Percentiles rank a stretch among this genome's conserved stretches.
Evolutionary conservation across 148 eudicot genomes (phyloP).

Genomic region (Silene uniflora): DNA sequence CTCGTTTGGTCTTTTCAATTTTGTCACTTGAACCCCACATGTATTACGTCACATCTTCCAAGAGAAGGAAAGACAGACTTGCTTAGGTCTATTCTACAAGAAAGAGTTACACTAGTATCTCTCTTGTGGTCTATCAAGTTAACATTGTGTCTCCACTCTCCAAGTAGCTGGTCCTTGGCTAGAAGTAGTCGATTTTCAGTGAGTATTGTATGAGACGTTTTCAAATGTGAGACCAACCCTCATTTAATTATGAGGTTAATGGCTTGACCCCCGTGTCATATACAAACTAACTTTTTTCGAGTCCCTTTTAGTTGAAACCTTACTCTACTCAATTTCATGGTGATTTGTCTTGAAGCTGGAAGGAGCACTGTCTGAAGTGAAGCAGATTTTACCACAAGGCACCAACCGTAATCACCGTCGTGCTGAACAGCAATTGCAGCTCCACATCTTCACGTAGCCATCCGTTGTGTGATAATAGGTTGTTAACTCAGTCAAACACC

Average conservation of each 20-base stretch:
- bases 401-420: slow-evolving; percentile 71
- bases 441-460: slow-evolving; percentile 85
- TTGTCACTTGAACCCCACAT: not conserved
- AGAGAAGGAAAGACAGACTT: not conserved
- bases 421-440: slow-evolving; percentile 85
- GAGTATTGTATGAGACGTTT: not conserved
- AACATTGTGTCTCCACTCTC: not conserved
- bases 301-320: no score
- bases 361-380: slow-evolving; percentile 61
- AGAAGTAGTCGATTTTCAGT: not conserved
- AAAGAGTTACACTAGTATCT: no score
- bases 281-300: no score
- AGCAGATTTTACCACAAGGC: slow-evolving; percentile 83
- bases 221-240: no score
- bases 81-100: no score
- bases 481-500: slow-evolving; percentile 53
- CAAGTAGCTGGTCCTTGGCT: not conserved
- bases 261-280: no score
- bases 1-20: slow-evolving; percentile 11
- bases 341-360: slow-evolving; percentile 43
- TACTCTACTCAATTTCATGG: no score
- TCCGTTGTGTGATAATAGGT: slow-evolving; percentile 74
- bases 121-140: no score
- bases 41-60: not conserved
- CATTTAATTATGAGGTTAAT: no score